These are phyloP conservation scores for Blastobotrys capitulatus DNA, from an alignment of 1,139 yeast genomes.

Conservation along the genomic window DNA sequence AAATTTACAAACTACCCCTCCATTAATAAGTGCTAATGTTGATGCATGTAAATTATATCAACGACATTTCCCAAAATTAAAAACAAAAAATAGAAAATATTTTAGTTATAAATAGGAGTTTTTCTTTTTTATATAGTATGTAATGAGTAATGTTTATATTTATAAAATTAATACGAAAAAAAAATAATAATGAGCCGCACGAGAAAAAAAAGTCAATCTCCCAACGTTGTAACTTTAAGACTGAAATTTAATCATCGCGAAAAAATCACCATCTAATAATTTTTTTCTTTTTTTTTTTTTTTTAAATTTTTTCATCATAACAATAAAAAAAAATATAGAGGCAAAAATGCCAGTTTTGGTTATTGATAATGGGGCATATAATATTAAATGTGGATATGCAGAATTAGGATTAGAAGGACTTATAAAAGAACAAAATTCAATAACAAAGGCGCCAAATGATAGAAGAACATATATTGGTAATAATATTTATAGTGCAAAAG, in stretches of 20 bases:
- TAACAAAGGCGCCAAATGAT: conserved; percentile 64
- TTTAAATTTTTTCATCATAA: background rate
- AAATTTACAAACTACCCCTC: background rate
- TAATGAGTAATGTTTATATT: too few relatives aligned
- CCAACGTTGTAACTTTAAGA: too few relatives aligned
- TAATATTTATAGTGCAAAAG: conserved; percentile 53
- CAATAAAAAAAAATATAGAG: background rate
- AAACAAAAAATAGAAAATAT: background rate
- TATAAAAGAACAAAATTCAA: conserved; percentile 55
- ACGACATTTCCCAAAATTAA: background rate
- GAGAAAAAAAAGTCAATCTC: too few relatives aligned
- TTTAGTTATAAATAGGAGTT: too few relatives aligned
- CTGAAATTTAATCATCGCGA: too few relatives aligned
- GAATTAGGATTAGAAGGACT: conserved; percentile 35
- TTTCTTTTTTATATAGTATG: too few relatives aligned
- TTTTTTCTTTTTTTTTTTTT: too few relatives aligned
- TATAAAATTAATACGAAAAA: too few relatives aligned
- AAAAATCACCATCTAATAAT: too few relatives aligned
- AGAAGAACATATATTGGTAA: conserved; percentile 72
- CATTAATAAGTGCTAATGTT: background rate
- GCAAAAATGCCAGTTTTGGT: conserved; percentile 35
- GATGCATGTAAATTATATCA: background rate
- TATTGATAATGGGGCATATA: conserved; percentile 85
- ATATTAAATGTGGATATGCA: conserved; percentile 67
- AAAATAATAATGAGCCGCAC: too few relatives aligned